Base-by-base conservation (phyloP, 208 protist species). In the Tritrichomonas foetus region DNA sequence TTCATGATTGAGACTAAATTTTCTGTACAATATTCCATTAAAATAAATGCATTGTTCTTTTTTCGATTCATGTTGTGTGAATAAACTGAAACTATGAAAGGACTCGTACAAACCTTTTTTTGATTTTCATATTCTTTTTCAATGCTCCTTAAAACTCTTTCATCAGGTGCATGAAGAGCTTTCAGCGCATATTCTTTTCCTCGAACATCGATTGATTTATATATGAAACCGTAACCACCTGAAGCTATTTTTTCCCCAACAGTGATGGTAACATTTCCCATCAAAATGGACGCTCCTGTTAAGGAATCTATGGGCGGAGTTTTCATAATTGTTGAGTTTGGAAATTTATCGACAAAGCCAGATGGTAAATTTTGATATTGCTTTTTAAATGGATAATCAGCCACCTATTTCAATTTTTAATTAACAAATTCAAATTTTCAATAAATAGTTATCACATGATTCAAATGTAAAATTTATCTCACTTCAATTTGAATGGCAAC, bases 181-280 rank as follows among this genome's bases (percentile, higher is more conserved):
- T 82, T 82, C 11, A 82, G 20, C 3, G 74, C 74, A 30, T 53
- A 82, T 11, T 8, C 5, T 30, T 44, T 82, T 9, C 41, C 41
- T 25, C 27, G 50, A 20, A 3, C n/a, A 5, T 53, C 74, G 11
- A 41, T 53, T 82, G 74, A 33, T 50, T 30, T 82, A 53, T 50
- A 82, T 50, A 82, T 82, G 20, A 25, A 49, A 50, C 74, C 74
- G 41, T 82, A 82, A 20, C 74, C 74, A n/a, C 74, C 74, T n/a
- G 47, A 33, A 22, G 74, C 74, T 22, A 82, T 53, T 82, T 82
- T 82, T 2, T 82, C 74, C 0, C 20, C 41, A n/a, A 82, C 74
- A 82, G 33, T 50, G 1, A 82, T 30, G 14, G 33, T 11, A 20
- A 9, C 50, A 3, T 41, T 41, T 20, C 41, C 20, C 5, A 82